These are phyloP conservation scores for Kwoniella sp. DNA, from an alignment of 768 basidiomycete genomes.

Conservation along the genomic window DNA sequence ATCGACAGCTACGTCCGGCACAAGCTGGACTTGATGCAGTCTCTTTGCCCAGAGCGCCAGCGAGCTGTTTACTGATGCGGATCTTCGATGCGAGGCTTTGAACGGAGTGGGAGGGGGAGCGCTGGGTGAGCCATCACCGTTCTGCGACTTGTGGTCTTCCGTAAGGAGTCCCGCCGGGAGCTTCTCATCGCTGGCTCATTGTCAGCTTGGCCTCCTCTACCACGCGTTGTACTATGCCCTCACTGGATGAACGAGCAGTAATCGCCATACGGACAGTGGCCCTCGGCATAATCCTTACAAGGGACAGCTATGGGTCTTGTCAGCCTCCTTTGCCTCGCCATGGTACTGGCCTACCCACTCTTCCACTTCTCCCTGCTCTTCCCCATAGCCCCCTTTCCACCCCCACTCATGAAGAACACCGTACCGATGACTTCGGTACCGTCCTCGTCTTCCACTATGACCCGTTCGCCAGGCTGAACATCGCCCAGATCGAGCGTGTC, in stretches of 20 bases:
- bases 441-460: slow-evolving; percentile 24
- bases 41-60: slow-evolving; percentile 17
- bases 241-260: slow-evolving; percentile 50
- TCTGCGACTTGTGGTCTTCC: neutral
- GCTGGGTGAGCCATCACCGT: neutral
- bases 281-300: slow-evolving; percentile 46
- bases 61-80: slow-evolving; percentile 10
- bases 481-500: slow-evolving; percentile 9
- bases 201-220: neutral
- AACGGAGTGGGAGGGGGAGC: neutral
- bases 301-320: slow-evolving; percentile 32
- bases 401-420: slow-evolving; percentile 47
- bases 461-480: slow-evolving; percentile 28
- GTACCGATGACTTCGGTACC: slow-evolving; percentile 36
- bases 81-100: slow-evolving; percentile 9
- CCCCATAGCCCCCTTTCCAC: slow-evolving; percentile 44
- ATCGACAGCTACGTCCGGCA: slow-evolving; percentile 10
- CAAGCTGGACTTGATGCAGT: slow-evolving; percentile 4
- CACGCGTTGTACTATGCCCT: slow-evolving; percentile 1
- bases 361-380: slow-evolving; percentile 44
- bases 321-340: neutral
- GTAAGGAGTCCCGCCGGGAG: neutral
- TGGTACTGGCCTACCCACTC: slow-evolving; percentile 39
- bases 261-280: slow-evolving; percentile 46
- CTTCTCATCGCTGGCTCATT: slow-evolving; percentile 15